Evolutionary conservation across 2,329 filamentous ascomycete genomes (phyloP).

Genomic region (Orbilia quercus): DNA sequence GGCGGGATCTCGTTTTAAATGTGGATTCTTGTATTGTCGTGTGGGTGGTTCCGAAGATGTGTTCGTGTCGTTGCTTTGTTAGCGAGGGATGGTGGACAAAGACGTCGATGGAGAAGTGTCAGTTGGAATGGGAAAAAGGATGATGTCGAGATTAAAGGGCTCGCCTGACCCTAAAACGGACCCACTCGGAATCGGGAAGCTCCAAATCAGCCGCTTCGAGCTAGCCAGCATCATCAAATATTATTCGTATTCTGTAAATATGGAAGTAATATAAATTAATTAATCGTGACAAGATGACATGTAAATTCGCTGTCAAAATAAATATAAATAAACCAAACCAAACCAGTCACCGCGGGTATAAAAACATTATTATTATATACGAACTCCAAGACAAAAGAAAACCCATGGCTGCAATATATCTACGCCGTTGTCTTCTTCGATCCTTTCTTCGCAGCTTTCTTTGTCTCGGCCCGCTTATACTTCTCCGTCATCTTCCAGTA

Average conservation of each 20-base stretch:
- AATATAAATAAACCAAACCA: no score
- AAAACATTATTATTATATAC: not conserved
- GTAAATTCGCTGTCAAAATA: no score
- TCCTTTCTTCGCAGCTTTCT: constrained; percentile 51
- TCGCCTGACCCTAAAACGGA: constrained; percentile 17
- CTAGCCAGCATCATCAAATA: not conserved
- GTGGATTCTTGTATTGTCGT: not conserved
- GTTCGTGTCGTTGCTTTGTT: not conserved
- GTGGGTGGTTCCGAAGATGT: constrained; percentile 12
- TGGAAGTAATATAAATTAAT: no score
- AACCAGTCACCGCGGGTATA: no score
- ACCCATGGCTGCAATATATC: not conserved
- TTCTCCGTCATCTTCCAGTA: constrained; percentile 63
- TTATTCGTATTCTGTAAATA: no score
- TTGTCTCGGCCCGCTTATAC: constrained; percentile 17
- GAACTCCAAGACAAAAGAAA: constrained; percentile 1
- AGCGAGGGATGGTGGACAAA: not conserved
- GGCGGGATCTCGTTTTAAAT: not conserved
- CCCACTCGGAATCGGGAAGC: not conserved
- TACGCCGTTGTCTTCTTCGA: not conserved
- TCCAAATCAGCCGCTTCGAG: not conserved
- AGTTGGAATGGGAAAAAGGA: not conserved
- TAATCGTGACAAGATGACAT: not conserved
- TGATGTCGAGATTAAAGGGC: not conserved
- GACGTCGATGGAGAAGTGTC: not conserved